A percentile compares a stretch with the other conserved stretches of the same genome.
phyloP scores from a whole-genome alignment of 1,284 basidiomycete species.

The Sporisorium iseilematis-ciliati region DNA sequence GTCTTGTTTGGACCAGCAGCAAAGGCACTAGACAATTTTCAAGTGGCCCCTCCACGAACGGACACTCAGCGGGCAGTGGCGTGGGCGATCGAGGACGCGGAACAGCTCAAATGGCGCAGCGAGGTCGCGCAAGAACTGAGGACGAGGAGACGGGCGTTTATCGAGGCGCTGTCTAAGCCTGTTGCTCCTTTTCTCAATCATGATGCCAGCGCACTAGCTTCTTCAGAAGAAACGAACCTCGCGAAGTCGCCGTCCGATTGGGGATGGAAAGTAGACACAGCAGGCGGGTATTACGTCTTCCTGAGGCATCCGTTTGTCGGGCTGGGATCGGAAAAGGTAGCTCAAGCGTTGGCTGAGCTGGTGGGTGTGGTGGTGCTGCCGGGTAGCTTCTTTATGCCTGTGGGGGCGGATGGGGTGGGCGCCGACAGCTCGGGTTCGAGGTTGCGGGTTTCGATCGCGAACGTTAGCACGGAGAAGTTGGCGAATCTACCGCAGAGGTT shows the following conservation, averaged over 20 bases:
- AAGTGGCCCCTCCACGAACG: constrained; percentile 63
- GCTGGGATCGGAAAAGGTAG: constrained; percentile 41
- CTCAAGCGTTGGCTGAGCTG: constrained; percentile 51
- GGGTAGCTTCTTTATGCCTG: constrained; percentile 50
- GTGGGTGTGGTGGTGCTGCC: constrained; percentile 59
- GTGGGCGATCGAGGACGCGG: constrained; percentile 54
- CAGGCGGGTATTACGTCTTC: constrained; percentile 69
- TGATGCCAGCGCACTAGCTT: constrained; percentile 23
- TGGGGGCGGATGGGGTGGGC: not conserved
- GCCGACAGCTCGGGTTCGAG: constrained; percentile 19
- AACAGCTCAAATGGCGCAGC: constrained; percentile 72
- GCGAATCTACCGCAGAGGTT: constrained; percentile 37
- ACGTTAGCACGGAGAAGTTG: constrained; percentile 42
- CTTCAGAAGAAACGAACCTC: not conserved
- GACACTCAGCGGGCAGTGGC: constrained; percentile 55
- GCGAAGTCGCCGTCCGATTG: constrained; percentile 42
- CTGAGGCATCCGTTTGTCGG: constrained; percentile 56
- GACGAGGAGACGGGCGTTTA: constrained; percentile 77
- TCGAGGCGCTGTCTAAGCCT: constrained; percentile 67
- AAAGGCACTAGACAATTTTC: constrained; percentile 81
- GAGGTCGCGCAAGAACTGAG: constrained; percentile 73
- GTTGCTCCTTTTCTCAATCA: constrained; percentile 26
- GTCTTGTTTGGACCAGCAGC: constrained; percentile 70
- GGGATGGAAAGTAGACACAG: constrained; percentile 67
- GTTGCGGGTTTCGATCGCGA: constrained; percentile 47